These are phyloP conservation scores for Acer negundo DNA, from an alignment of 345 rosid species.

Conservation along the genomic window DNA sequence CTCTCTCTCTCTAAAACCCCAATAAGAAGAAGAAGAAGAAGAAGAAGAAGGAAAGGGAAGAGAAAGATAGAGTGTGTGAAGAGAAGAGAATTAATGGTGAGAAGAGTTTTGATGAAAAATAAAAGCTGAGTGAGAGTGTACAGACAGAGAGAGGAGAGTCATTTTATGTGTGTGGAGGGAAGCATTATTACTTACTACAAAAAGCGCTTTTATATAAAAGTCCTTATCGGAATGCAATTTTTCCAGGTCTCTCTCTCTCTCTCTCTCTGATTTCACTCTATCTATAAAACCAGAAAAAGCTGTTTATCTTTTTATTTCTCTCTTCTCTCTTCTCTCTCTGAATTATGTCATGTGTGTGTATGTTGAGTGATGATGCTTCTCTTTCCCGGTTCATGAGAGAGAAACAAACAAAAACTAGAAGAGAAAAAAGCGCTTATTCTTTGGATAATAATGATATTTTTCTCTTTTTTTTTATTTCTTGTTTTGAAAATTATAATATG, in stretches of 20 bases:
- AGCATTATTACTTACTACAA: slow-evolving; percentile 15
- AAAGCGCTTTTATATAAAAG: slow-evolving; percentile 24
- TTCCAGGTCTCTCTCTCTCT: slow-evolving; percentile 17
- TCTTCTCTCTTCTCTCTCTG: neutral
- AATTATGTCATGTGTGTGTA: too few species aligned
- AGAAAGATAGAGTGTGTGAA: neutral
- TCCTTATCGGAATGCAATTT: slow-evolving; percentile 38
- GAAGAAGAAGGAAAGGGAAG: neutral
- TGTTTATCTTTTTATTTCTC: slow-evolving; percentile 20
- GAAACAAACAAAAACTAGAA: slow-evolving; percentile 26
- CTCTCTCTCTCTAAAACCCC: neutral
- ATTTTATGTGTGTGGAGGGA: neutral
- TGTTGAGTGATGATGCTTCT: slow-evolving; percentile 23
- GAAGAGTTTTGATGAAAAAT: slow-evolving; percentile 20
- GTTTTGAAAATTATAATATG: too few species aligned
- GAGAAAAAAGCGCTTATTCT: slow-evolving; percentile 29
- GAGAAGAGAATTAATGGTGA: slow-evolving; percentile 15
- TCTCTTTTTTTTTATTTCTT: too few species aligned
- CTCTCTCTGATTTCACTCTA: neutral
- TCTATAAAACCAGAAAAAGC: slow-evolving; percentile 22
- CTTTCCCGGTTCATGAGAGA: slow-evolving; percentile 17
- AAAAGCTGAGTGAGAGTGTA: slow-evolving; percentile 22
- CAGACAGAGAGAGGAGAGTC: slow-evolving; percentile 19
- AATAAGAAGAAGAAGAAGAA: neutral
- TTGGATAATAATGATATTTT: slow-evolving; percentile 29